phyloP scores from a whole-genome alignment of 2,329 filamentous ascomycete species.

The Calonectria naviculata region DNA sequence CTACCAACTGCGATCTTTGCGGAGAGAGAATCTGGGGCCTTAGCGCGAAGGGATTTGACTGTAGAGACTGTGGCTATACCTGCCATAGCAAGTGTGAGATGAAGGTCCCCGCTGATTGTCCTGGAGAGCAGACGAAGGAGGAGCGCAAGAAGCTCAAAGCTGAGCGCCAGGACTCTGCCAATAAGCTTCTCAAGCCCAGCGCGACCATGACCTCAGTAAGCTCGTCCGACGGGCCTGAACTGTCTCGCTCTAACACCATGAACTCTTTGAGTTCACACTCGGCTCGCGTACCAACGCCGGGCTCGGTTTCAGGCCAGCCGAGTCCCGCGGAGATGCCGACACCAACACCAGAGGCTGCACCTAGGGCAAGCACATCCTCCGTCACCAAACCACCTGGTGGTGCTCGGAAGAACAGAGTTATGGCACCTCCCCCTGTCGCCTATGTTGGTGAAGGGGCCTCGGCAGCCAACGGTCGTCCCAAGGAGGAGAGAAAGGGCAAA shows the following conservation, averaged over 20 bases:
- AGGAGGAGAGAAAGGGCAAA: constrained; percentile 73
- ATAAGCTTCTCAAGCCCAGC: constrained; percentile 64
- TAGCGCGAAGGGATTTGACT: constrained; percentile 96
- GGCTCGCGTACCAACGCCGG: constrained; percentile 80
- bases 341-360: constrained; percentile 25
- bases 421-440: constrained; percentile 87
- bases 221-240: constrained; percentile 71
- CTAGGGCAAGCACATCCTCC: constrained; percentile 43
- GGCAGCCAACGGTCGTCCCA: constrained; percentile 55
- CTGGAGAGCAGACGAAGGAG: constrained; percentile 92
- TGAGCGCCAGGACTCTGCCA: constrained; percentile 84
- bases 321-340: constrained; percentile 60
- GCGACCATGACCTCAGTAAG: constrained; percentile 52
- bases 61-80: constrained; percentile 95
- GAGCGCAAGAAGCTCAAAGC: constrained; percentile 94
- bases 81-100: constrained; percentile 99
- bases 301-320: constrained; percentile 59
- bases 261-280: constrained; percentile 89
- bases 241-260: constrained; percentile 88
- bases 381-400: constrained; percentile 39
- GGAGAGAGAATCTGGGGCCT: constrained; percentile 97
- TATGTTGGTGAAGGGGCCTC: constrained; percentile 76
- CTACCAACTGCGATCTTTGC: constrained; percentile 97
- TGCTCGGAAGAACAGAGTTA: constrained; percentile 74
- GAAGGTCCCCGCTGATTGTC: constrained; percentile 97